Percentiles rank a stretch among this genome's conserved stretches.
Evolutionary conservation across 176 grass and related monocot species (phyloP).

Genomic region (Microstegium vimineum): DNA sequence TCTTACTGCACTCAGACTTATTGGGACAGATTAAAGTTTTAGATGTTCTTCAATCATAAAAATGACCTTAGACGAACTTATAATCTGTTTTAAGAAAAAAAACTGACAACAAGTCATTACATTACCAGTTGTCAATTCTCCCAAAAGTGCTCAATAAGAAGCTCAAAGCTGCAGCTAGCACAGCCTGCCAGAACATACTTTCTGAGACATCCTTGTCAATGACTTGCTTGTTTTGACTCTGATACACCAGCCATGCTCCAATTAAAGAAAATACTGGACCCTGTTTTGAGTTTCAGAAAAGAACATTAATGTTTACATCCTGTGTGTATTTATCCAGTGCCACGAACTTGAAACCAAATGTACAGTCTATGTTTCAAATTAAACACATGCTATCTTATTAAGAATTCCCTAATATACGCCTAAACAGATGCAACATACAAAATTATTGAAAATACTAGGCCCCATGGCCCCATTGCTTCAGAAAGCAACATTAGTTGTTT

Average conservation of each 20-base stretch:
- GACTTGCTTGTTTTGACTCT: constrained; percentile 68
- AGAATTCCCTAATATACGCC: neutral
- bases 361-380: neutral
- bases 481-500: neutral
- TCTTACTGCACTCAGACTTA: neutral
- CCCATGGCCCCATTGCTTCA: neutral
- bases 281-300: constrained; percentile 34
- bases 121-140: constrained; percentile 73
- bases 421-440: neutral
- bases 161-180: constrained; percentile 51
- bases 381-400: neutral
- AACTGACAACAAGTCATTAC: neutral
- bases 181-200: constrained; percentile 63
- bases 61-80: neutral
- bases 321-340: neutral
- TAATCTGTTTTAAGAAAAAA: neutral
- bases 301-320: neutral
- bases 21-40: neutral
- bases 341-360: neutral
- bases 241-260: constrained; percentile 78
- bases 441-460: neutral
- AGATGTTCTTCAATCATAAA: neutral
- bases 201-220: constrained; percentile 54
- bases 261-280: constrained; percentile 68
- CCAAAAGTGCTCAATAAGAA: constrained; percentile 66